Evolutionary conservation across 2,329 filamentous ascomycete species (phyloP).

Genomic region (Mycosphaerella arachidis): DNA sequence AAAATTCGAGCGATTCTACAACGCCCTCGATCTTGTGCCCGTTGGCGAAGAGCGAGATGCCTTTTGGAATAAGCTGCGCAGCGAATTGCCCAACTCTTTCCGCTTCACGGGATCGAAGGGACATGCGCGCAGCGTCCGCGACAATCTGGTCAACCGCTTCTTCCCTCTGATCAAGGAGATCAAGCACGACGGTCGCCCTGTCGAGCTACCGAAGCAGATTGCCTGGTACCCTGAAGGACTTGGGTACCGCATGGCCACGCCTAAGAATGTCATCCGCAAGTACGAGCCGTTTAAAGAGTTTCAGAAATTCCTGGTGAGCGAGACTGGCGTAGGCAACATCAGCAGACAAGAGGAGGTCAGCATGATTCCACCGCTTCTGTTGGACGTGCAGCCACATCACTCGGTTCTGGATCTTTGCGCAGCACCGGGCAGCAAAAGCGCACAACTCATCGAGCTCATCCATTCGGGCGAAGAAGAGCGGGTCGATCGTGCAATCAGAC

Average conservation of each 20-base stretch:
- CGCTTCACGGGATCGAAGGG: constrained; percentile 94
- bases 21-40: constrained; percentile 67
- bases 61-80: constrained; percentile 80
- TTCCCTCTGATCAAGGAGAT: constrained; percentile 86
- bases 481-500: constrained; percentile 65
- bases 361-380: constrained; percentile 94
- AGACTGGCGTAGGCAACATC: constrained; percentile 96
- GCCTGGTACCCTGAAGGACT: constrained; percentile 92
- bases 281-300: constrained; percentile 92
- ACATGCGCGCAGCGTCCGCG: constrained; percentile 87
- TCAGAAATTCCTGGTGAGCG: constrained; percentile 95
- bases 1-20: constrained; percentile 82
- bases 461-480: constrained; percentile 88
- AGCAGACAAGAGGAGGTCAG: constrained; percentile 96
- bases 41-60: constrained; percentile 66
- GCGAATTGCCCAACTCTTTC: constrained; percentile 94
- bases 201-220: constrained; percentile 76
- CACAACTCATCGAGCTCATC: constrained; percentile 90
- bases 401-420: constrained; percentile 93
- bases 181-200: constrained; percentile 72
- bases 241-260: constrained; percentile 96
- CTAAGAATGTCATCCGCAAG: constrained; percentile 90
- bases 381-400: constrained; percentile 89
- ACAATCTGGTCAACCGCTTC: constrained; percentile 80
- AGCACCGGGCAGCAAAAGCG: constrained; percentile 93